Evolutionary conservation across 306 rosid genomes (phyloP), one percentile per base, ranked within the genome.

Genomic region (Rosa chinensis): DNA sequence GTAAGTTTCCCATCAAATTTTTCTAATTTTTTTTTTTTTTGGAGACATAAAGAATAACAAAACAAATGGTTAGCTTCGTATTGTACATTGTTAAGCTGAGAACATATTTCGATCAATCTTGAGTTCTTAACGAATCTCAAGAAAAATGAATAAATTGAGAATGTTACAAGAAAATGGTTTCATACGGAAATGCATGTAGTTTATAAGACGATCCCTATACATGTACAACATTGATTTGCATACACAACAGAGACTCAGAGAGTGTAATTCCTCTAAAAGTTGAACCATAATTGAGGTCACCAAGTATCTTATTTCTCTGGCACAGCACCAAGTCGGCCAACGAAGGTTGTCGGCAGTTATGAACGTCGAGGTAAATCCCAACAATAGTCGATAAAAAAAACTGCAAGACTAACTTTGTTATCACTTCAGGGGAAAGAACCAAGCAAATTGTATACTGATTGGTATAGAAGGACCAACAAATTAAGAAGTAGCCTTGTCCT

Each of bases 401-500:
- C 12, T 39, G 72, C 12, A 39, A 66, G 43, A 63, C 40, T 14
- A 2, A 62, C 10, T 63, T 5, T 32, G 69, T 32, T 13, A 32
- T 32, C 44, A 35, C 72, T 42, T 35, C 16, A 52, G 13, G 43
- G 70, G 45, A 62, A 25, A 23, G 56, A 50, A 50, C n/a, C 20
- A 5, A 18, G 21, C 21, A n/a, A 59, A 13, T 14, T 52, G 20
- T 66, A 23, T 47, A 37, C 73, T 66, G 70, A 70, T 20, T 56
- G 81, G 77, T 55, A 70, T 67, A 77, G 56, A 11, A 63, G 78
- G 45, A 56, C 71, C 87, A 84, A 77, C 52, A 40, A 32, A 32
- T 32, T 32, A 76, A 66, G 79, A 62, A 49, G 82, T 28, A 77
- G 61, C 77, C 77, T 83, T 80, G 81, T 85, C 76, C 73, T 58